phyloP scores from a whole-genome alignment of 192 early-diverging fungal species.

The Mortierella hygrophila region DNA sequence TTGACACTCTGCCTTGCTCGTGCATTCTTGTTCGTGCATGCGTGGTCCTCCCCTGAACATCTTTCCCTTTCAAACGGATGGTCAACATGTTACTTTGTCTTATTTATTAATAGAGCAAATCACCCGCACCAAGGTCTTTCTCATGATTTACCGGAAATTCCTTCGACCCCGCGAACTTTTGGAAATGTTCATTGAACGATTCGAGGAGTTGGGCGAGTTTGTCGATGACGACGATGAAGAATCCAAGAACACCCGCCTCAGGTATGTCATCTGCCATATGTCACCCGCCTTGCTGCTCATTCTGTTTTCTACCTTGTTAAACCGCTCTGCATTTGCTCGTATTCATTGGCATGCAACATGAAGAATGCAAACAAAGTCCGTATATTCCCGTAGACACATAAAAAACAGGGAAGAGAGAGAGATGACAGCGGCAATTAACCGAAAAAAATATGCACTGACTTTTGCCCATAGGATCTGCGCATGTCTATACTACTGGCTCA shows the following conservation, averaged over 20 bases:
- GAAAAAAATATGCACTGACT: not conserved
- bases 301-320: not conserved
- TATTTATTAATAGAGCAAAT: constrained; percentile 46
- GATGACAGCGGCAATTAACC: not conserved
- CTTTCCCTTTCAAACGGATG: not conserved
- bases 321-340: not conserved
- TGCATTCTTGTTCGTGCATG: not conserved
- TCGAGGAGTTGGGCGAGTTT: constrained; percentile 44
- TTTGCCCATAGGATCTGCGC: constrained; percentile 31
- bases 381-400: not conserved
- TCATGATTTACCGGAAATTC: constrained; percentile 52
- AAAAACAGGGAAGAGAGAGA: not conserved
- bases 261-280: constrained; percentile 17
- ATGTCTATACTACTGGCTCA: constrained; percentile 42
- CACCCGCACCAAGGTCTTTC: constrained; percentile 36
- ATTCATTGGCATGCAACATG: not conserved
- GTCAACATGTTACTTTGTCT: not conserved
- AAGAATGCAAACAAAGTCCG: not conserved
- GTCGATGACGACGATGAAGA: constrained; percentile 32
- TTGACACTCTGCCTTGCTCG: not conserved
- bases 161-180: constrained; percentile 52
- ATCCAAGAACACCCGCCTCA: constrained; percentile 32
- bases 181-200: constrained; percentile 49
- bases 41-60: not conserved
- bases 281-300: not conserved